Percentiles rank a stretch among this genome's conserved stretches.
These are phyloP conservation scores for Saitoella complicata DNA, from an alignment of 805 yeast species.

Conservation along the genomic window DNA sequence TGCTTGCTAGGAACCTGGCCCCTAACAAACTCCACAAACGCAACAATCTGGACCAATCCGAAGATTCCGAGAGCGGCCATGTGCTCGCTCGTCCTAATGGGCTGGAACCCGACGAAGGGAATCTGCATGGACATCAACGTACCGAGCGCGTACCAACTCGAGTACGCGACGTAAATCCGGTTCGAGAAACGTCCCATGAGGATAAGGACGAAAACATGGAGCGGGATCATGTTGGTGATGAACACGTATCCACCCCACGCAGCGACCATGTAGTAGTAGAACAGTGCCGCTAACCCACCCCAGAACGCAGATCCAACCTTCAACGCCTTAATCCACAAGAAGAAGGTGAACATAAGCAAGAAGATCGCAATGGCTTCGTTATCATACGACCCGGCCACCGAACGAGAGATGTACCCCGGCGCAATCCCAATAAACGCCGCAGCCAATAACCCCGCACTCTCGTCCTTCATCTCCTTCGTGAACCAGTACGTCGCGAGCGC, in stretches of 20 bases:
- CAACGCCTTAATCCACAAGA: slow-evolving; percentile 86
- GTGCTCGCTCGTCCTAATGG: slow-evolving; percentile 93
- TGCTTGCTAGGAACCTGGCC: slow-evolving; percentile 53
- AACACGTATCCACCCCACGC: slow-evolving; percentile 99
- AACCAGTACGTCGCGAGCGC: slow-evolving; percentile 78
- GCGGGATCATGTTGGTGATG: slow-evolving; percentile 91
- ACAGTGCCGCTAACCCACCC: slow-evolving; percentile 69
- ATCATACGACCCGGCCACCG: slow-evolving; percentile 97
- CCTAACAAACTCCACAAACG: slow-evolving; percentile 68
- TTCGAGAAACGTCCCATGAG: slow-evolving; percentile 88
- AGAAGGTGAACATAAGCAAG: slow-evolving; percentile 84
- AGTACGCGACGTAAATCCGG: slow-evolving; percentile 73
- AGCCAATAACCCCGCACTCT: slow-evolving; percentile 76
- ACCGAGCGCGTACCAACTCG: slow-evolving; percentile 94
- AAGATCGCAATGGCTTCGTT: slow-evolving; percentile 98
- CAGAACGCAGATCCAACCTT: slow-evolving; percentile 79
- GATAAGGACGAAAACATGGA: slow-evolving; percentile 79
- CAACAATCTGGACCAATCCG: slow-evolving; percentile 82
- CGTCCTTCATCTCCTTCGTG: slow-evolving; percentile 78
- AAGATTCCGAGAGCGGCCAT: slow-evolving; percentile 97
- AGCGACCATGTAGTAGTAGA: slow-evolving; percentile 95
- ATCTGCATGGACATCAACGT: slow-evolving; percentile 98
- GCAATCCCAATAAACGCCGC: slow-evolving; percentile 95
- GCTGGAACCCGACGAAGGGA: slow-evolving; percentile 95
- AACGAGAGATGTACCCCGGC: slow-evolving; percentile 89